A percentile compares a stretch with the other conserved stretches of the same genome.
phyloP scores from a whole-genome alignment of 306 rosid species.

The Fragaria nilgerrensis region DNA sequence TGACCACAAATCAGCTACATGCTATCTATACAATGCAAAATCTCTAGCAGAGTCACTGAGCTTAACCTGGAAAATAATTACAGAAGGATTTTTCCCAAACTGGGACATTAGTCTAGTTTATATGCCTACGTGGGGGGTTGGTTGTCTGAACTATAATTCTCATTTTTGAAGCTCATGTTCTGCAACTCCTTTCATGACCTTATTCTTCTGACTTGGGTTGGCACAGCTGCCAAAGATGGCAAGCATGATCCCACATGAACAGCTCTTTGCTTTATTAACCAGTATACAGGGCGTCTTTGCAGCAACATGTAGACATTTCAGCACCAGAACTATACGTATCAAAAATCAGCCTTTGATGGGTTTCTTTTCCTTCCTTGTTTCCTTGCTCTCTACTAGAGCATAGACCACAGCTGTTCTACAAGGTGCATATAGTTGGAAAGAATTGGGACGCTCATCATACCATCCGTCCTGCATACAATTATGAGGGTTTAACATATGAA shows the following conservation, averaged over 20 bases:
- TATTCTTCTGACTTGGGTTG: background rate
- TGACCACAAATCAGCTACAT: background rate
- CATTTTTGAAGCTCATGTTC: background rate
- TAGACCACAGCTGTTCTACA: slow-evolving; percentile 80
- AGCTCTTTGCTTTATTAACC: slow-evolving; percentile 8
- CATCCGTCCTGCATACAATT: slow-evolving; percentile 59
- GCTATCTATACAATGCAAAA: slow-evolving; percentile 15
- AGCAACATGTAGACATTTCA: background rate
- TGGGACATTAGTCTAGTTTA: background rate
- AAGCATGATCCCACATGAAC: background rate
- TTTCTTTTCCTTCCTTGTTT: slow-evolving; percentile 9
- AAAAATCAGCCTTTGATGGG: slow-evolving; percentile 32
- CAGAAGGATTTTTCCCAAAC: slow-evolving; percentile 6
- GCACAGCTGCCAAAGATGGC: background rate
- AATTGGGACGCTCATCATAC: slow-evolving; percentile 67
- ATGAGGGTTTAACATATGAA: slow-evolving; percentile 13
- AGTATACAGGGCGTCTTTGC: background rate
- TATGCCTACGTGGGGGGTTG: background rate
- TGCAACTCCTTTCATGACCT: background rate
- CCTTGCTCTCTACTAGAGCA: slow-evolving; percentile 38
- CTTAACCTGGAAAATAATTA: slow-evolving; percentile 5
- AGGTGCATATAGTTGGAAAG: slow-evolving; percentile 76
- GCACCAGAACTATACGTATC: background rate
- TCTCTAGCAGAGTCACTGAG: background rate
- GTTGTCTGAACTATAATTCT: background rate